Evolutionary conservation across 2,329 filamentous ascomycete genomes (phyloP).

Genomic region (Ceratocystis harringtonii): DNA sequence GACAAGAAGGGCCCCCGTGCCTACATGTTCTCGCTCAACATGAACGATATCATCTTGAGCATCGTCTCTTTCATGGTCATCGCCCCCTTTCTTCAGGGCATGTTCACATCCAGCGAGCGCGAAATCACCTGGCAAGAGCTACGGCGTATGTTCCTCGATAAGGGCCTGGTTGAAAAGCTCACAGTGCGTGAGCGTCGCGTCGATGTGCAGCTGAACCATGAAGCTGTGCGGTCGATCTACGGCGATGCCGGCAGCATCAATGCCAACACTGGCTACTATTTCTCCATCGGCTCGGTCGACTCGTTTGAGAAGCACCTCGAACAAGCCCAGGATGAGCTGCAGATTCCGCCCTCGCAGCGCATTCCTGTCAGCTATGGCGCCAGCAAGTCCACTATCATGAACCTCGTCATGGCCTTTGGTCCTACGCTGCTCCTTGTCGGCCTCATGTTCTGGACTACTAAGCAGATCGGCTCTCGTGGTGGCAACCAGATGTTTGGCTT

Average conservation of each 20-base stretch:
- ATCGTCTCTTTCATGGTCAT: conserved; percentile 29
- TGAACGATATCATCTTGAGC: conserved; percentile 40
- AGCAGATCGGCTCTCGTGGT: conserved; percentile 54
- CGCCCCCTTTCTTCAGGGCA: conserved; percentile 28
- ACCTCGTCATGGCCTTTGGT: conserved; percentile 61
- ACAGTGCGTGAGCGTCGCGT: conserved; percentile 62
- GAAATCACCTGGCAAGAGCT: conserved; percentile 99
- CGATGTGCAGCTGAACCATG: conserved; percentile 63
- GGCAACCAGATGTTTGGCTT: conserved; percentile 84
- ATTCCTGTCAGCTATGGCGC: conserved; percentile 79
- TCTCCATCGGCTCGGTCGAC: conserved; percentile 89
- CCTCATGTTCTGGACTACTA: conserved; percentile 62
- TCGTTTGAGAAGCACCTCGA: conserved; percentile 83
- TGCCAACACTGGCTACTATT: conserved; percentile 67
- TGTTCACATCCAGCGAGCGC: conserved; percentile 30
- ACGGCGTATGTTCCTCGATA: conserved; percentile 81
- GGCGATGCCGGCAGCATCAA: conserved; percentile 54
- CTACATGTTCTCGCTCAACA: conserved; percentile 25
- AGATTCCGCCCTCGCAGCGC: conserved; percentile 71
- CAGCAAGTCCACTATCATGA: conserved; percentile 54
- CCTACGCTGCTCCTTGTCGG: conserved; percentile 79
- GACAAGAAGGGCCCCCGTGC: conserved; percentile 27
- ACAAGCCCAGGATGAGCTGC: conserved; percentile 71
- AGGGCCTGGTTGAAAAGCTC: conserved; percentile 87
- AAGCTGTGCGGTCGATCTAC: conserved; percentile 56